These are phyloP conservation scores for Daldinia grandis DNA, from an alignment of 495 filamentous ascomycete species.

Conservation along the genomic window DNA sequence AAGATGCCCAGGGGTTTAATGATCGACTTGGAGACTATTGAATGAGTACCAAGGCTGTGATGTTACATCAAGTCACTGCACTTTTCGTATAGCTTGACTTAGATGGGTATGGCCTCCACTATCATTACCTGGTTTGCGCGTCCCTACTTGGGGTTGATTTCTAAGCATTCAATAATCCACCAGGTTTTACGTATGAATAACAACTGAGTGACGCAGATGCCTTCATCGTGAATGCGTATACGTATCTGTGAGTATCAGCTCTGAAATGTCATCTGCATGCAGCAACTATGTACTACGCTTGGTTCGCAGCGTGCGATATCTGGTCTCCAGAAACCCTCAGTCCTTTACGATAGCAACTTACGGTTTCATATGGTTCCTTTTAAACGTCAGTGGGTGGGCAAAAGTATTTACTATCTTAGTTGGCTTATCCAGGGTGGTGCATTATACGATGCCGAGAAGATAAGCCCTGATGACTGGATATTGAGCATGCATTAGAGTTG, in stretches of 20 bases:
- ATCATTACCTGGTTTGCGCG: too few species aligned
- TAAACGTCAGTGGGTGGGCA: not conserved
- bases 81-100: too few species aligned
- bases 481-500: not conserved
- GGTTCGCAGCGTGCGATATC: not conserved
- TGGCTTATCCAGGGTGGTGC: too few species aligned
- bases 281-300: not conserved
- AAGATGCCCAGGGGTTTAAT: too few species aligned
- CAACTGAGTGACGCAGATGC: not conserved
- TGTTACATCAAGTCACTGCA: too few species aligned
- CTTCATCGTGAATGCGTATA: not conserved
- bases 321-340: not conserved
- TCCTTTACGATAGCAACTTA: not conserved
- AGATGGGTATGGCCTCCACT: too few species aligned
- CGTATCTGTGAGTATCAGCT: not conserved
- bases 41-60: too few species aligned
- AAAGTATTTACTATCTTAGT: not conserved
- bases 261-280: not conserved
- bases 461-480: too few species aligned
- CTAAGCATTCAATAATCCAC: not conserved
- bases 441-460: too few species aligned
- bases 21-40: too few species aligned
- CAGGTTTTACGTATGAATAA: not conserved
- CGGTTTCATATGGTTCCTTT: not conserved
- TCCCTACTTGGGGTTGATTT: too few species aligned